Evolutionary conservation across 1,284 basidiomycete genomes (phyloP).

Genomic region (Boletellus deceptivus): DNA sequence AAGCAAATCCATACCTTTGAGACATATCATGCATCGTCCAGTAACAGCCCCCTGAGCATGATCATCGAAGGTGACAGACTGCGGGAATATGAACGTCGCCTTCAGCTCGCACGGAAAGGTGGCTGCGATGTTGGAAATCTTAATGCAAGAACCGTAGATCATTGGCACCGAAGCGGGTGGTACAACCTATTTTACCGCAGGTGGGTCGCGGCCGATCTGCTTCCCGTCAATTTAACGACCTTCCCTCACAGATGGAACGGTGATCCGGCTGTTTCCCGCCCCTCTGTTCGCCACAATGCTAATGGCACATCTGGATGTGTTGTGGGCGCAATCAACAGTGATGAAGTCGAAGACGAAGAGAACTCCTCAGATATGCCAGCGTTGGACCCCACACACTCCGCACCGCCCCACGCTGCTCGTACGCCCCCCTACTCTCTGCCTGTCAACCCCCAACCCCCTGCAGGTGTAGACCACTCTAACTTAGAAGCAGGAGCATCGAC

Average conservation of each 20-base stretch:
- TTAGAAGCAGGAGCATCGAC: constrained; percentile 21
- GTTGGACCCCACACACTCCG: constrained; percentile 28
- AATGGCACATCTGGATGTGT: constrained; percentile 25
- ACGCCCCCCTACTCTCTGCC: constrained; percentile 27
- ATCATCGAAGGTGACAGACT: constrained; percentile 58
- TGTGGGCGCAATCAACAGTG: constrained; percentile 31
- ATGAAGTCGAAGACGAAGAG: constrained; percentile 51
- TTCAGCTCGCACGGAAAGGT: constrained; percentile 58
- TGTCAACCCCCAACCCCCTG: constrained; percentile 11
- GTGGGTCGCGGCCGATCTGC: constrained; percentile 32
- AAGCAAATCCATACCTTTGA: constrained; percentile 75
- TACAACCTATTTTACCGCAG: constrained; percentile 65
- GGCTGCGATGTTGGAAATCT: constrained; percentile 69
- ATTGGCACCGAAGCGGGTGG: constrained; percentile 74
- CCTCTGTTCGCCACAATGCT: constrained; percentile 37
- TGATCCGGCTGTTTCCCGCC: constrained; percentile 54
- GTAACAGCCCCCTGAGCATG: constrained; percentile 37
- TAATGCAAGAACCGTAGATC: constrained; percentile 65
- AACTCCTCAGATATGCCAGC: constrained; percentile 44
- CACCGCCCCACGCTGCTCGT: constrained; percentile 27
- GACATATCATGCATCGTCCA: constrained; percentile 45
- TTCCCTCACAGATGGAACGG: constrained; percentile 51
- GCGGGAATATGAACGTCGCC: constrained; percentile 61
- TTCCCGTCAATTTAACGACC: not conserved
- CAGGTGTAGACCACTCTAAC: constrained; percentile 15